Conservation (phyloP, 371 early-diverging fungal genomes). For the Paraphysoderma sedebokerense region DNA sequence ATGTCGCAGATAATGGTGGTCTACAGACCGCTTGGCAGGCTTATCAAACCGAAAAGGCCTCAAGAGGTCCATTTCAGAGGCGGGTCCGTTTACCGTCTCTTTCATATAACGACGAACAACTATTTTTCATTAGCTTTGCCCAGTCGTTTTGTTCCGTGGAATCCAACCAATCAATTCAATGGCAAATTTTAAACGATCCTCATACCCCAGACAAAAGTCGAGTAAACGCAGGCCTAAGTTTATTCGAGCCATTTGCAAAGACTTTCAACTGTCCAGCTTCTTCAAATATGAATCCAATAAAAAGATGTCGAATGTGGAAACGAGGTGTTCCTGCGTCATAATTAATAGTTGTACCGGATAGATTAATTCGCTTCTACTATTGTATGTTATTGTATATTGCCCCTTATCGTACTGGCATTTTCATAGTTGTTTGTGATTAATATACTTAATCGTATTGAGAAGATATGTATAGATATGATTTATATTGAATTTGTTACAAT, state of each 20-base stretch:
- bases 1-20: slow-evolving; percentile 63
- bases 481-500: no score
- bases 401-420: no score
- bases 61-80: no score
- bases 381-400: no score
- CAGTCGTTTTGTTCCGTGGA: slow-evolving; percentile 27
- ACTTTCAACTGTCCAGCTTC: slow-evolving; percentile 37
- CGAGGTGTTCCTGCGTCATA: no score
- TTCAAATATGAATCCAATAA: slow-evolving; percentile 30
- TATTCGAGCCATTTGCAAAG: slow-evolving; percentile 34
- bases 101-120: slow-evolving; percentile 24
- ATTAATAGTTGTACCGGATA: no score
- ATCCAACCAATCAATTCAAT: slow-evolving; percentile 14
- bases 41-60: no score
- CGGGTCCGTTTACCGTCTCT: slow-evolving; percentile 30
- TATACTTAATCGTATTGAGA: no score
- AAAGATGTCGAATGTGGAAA: slow-evolving; percentile 32
- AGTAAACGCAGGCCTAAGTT: slow-evolving; percentile 41
- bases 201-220: slow-evolving; percentile 35
- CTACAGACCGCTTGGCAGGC: slow-evolving; percentile 14
- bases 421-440: no score
- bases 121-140: slow-evolving; percentile 33
- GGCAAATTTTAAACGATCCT: slow-evolving; percentile 2
- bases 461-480: no score
- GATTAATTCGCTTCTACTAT: no score